Evolutionary conservation across 2,329 filamentous ascomycete genomes (phyloP).

Genomic region (Stenocarpella maydis): DNA sequence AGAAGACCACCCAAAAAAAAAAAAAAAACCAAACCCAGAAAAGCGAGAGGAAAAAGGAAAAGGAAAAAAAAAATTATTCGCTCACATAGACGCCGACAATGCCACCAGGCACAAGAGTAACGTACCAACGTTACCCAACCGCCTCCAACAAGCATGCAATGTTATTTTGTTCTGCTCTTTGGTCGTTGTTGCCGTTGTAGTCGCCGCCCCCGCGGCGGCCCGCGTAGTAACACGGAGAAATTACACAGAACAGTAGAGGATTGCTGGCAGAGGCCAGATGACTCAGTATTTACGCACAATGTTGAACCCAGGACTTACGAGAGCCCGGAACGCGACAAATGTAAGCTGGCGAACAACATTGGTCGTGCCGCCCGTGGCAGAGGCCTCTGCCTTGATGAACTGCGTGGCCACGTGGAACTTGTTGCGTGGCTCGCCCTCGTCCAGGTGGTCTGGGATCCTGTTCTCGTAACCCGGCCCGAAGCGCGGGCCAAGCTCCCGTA

Average conservation of each 20-base stretch:
- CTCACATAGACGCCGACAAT: background rate
- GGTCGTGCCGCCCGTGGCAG: conserved; percentile 72
- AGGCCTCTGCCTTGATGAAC: conserved; percentile 72
- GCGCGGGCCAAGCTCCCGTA: conserved; percentile 75
- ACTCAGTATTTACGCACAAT: conserved; percentile 47
- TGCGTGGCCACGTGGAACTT: conserved; percentile 74
- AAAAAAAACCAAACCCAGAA: no score
- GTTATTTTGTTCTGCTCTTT: no score
- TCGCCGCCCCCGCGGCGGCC: background rate
- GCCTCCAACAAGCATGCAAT: background rate
- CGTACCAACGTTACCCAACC: background rate
- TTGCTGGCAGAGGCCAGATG: background rate
- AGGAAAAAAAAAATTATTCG: no score
- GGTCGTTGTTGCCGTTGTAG: background rate
- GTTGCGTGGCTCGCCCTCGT: conserved; percentile 72
- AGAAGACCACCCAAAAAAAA: background rate
- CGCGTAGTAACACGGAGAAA: background rate
- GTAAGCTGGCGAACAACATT: conserved; percentile 77
- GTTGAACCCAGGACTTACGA: conserved; percentile 61
- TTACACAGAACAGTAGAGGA: background rate
- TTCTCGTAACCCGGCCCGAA: conserved; percentile 66
- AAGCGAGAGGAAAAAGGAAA: no score
- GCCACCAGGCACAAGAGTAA: background rate
- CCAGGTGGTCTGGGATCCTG: conserved; percentile 65
- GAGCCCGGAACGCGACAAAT: conserved; percentile 70